phyloP scores from a whole-genome alignment of 1,139 yeast genomes.

The Yamadazyma blattariae region DNA sequence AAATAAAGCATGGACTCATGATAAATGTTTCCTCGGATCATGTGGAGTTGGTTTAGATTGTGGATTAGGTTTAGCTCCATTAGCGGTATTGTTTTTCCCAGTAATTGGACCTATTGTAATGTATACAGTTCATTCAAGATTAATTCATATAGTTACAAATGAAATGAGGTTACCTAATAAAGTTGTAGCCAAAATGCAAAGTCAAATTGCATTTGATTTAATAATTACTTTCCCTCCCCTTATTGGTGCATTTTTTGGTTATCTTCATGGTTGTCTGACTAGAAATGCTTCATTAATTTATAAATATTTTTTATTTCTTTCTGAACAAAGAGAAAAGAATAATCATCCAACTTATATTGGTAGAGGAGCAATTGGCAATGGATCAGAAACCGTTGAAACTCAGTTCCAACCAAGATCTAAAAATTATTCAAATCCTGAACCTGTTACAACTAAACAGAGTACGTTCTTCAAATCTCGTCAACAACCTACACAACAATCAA shows the following conservation, averaged over 20 bases:
- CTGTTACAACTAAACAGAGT: conserved; percentile 1
- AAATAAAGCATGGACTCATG: conserved; percentile 80
- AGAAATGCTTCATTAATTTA: conserved; percentile 80
- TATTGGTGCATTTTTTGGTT: conserved; percentile 70
- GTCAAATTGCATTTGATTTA: conserved; percentile 70
- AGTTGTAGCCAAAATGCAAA: conserved; percentile 65
- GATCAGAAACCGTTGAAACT: conserved; percentile 4
- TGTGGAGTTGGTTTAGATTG: conserved; percentile 67
- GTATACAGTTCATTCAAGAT: conserved; percentile 72
- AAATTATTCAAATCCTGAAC: conserved; percentile 10
- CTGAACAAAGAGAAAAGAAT: conserved; percentile 28
- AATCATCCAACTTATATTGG: conserved; percentile 22
- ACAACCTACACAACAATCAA: conserved; percentile 7
- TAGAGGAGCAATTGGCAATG: conserved; percentile 14
- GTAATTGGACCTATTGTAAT: conserved; percentile 76
- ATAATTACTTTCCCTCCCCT: conserved; percentile 75
- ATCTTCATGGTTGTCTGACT: conserved; percentile 86
- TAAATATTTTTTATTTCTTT: conserved; percentile 39
- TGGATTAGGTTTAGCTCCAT: conserved; percentile 75
- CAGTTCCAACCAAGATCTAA: conserved; percentile 2
- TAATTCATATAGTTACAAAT: conserved; percentile 56
- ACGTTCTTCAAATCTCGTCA: conserved; percentile 1
- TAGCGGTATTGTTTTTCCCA: conserved; percentile 63
- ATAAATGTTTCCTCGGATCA: conserved; percentile 75
- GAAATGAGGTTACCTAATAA: conserved; percentile 57